phyloP scores from a whole-genome alignment of 73 alveolate species.

The Tetrahymena elliotti region DNA sequence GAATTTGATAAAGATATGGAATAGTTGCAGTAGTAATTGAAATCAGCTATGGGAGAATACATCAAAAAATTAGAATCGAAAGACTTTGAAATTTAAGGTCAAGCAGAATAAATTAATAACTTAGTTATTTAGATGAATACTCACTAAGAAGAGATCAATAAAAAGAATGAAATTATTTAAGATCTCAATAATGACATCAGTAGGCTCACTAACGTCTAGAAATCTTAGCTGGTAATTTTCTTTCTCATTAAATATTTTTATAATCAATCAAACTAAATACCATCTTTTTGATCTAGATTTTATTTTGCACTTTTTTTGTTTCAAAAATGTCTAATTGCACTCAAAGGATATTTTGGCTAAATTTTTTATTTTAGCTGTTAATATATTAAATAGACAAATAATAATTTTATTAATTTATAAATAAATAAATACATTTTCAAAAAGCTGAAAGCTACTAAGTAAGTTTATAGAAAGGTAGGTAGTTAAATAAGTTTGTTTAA shows the following conservation, averaged over 20 bases:
- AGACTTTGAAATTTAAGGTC: neutral
- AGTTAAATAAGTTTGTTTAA: too few species aligned
- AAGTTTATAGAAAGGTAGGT: too few species aligned
- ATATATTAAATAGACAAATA: too few species aligned
- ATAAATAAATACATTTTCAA: too few species aligned
- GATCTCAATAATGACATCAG: neutral
- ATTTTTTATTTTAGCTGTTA: neutral
- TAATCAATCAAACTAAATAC: neutral
- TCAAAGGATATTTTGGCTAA: neutral
- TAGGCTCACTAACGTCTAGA: neutral
- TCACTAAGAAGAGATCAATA: neutral
- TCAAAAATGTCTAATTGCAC: neutral
- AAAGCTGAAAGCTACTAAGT: too few species aligned
- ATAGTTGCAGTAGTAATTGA: neutral
- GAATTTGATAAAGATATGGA: neutral
- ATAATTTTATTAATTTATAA: too few species aligned
- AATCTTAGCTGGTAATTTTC: neutral
- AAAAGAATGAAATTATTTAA: neutral
- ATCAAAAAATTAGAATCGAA: neutral
- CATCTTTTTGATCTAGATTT: neutral
- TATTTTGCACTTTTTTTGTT: neutral
- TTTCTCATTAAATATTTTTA: neutral
- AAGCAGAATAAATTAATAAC: neutral
- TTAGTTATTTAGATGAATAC: neutral
- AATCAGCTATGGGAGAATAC: neutral